These are phyloP conservation scores for Rhodotorula sp. DNA, from an alignment of 1,284 basidiomycete species.

Conservation along the genomic window DNA sequence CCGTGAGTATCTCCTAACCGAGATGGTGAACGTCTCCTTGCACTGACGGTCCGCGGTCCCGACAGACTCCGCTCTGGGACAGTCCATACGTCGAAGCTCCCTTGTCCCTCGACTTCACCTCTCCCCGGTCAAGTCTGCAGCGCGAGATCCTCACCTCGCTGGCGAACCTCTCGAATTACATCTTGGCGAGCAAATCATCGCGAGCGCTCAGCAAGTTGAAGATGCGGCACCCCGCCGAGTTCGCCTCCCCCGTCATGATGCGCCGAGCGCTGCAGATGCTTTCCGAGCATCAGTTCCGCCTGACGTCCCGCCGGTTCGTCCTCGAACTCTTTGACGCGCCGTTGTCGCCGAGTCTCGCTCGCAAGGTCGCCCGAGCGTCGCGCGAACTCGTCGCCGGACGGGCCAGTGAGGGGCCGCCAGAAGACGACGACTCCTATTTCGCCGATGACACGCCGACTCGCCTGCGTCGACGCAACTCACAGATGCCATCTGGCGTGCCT, in stretches of 20 bases:
- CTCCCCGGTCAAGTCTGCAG: conserved; percentile 69
- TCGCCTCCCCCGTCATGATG: conserved; percentile 72
- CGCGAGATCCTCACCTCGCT: conserved; percentile 85
- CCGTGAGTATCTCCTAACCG: conserved; percentile 57
- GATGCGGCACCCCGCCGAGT: conserved; percentile 63
- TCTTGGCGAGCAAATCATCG: conserved; percentile 90
- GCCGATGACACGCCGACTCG: not conserved
- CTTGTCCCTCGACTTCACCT: conserved; percentile 55
- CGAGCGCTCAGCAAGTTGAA: conserved; percentile 80
- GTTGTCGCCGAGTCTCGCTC: not conserved
- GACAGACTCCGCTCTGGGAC: conserved; percentile 75
- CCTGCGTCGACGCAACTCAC: not conserved
- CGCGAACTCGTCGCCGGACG: conserved; percentile 5
- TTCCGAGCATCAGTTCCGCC: conserved; percentile 80
- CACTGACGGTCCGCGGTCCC: not conserved
- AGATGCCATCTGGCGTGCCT: not conserved
- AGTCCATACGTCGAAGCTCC: conserved; percentile 53
- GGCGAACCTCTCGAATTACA: conserved; percentile 91
- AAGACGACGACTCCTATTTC: not conserved
- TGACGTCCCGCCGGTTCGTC: conserved; percentile 86
- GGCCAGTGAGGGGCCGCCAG: not conserved
- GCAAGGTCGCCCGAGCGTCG: conserved; percentile 11
- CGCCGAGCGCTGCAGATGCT: conserved; percentile 81
- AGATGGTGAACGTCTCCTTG: not conserved
- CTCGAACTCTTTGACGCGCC: conserved; percentile 82